Evolutionary conservation across 2,329 filamentous ascomycete species (phyloP).

Genomic region (Scolecobasidium constrictum): DNA sequence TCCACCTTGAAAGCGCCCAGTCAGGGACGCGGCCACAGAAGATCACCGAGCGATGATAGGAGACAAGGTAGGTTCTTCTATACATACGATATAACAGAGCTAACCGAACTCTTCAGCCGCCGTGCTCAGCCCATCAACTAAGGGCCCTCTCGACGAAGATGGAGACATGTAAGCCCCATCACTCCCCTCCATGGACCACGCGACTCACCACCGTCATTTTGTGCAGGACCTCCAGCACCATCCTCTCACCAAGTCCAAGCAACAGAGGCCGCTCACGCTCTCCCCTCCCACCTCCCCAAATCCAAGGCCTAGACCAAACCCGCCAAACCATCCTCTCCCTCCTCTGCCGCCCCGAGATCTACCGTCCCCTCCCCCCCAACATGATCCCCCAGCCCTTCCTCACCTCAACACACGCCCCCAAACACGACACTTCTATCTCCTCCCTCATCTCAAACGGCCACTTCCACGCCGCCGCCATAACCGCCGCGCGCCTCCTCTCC

Average conservation of each 20-base stretch:
- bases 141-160: constrained; percentile 58
- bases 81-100: not conserved
- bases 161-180: constrained; percentile 32
- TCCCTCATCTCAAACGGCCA: constrained; percentile 70
- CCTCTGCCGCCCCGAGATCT: constrained; percentile 1
- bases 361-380: not conserved
- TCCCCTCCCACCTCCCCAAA: not conserved
- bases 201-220: not conserved
- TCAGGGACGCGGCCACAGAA: constrained; percentile 4
- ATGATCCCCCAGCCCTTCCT: constrained; percentile 56
- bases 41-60: constrained; percentile 8
- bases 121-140: constrained; percentile 60
- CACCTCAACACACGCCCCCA: constrained; percentile 46
- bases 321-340: constrained; percentile 13
- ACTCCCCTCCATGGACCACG: too few species aligned
- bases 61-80: constrained; percentile 4
- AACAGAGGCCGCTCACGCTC: not conserved
- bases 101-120: constrained; percentile 32
- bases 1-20: constrained; percentile 2
- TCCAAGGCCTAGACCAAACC: constrained; percentile 1
- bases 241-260: too few species aligned
- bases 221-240: not conserved
- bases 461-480: constrained; percentile 35
- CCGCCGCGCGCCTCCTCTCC: constrained; percentile 29
- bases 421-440: constrained; percentile 58